Base-by-base conservation (phyloP, 441 rosid species). In the Pelargonium myrrhifolium region DNA sequence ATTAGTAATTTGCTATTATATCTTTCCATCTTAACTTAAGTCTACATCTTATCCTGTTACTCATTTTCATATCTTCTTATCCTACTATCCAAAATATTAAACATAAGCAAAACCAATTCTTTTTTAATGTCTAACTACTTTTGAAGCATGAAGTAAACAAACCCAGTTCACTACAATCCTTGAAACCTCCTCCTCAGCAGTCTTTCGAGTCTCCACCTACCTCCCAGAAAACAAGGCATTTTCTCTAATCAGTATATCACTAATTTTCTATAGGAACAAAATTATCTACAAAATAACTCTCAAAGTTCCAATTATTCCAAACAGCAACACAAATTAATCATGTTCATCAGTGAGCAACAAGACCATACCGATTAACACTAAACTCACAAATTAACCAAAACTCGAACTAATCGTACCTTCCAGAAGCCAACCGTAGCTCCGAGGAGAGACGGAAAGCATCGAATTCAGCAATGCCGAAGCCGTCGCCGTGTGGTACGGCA, bases 401-500 rank as follows among this genome's bases (percentile, higher is more conserved):
- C 47, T 14, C 17, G 60, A 70, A 53, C 24, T 1, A 22, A 55
- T 55, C 60, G 14, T 71, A 71, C 74, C 74, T 71, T 71, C 74
- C 15, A 67, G 62, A 40, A 64, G 68, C 74, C 74, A 71, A 12
- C 74, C 68, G 68, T 55, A 40, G 43, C 55, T 65, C 64, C 68
- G 42, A 56, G 64, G 68, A 65, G 65, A 43, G 68, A 65, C 68
- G 12, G 60, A 55, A 8, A 55, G 60, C 60, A 55, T 55, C 3
- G 60, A 55, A 55, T 55, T 55, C 11, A 71, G 42, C 68, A 71
- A 40, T 22, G 74, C 64, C 37, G 68, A 65, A 6, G 74, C 58
- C 14, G 74, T 71, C n/a, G 68, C 68, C 22, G 64, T 64, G 64
- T 71, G 74, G 68, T 53, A 71, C 24, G 74, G 68, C 63, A 65